These are phyloP conservation scores for Athelia sp. DNA, from an alignment of 1,284 basidiomycete species.

Conservation along the genomic window DNA sequence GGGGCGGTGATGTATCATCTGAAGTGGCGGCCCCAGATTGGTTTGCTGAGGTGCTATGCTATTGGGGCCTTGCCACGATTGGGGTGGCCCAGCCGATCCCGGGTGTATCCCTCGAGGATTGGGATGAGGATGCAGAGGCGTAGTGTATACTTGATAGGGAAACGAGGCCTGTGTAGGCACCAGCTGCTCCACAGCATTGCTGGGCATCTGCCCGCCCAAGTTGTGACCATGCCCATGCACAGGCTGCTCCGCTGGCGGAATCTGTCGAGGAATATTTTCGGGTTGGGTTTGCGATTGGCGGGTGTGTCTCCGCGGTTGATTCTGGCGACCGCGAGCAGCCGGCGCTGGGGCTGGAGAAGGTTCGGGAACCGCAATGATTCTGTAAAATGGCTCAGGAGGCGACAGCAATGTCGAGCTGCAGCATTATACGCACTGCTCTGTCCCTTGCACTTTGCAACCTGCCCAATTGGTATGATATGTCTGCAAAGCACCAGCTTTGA, in stretches of 20 bases:
- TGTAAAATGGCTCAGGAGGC: not conserved
- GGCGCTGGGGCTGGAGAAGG: not conserved
- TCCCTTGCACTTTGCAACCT: slow-evolving; percentile 73
- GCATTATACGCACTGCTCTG: slow-evolving; percentile 50
- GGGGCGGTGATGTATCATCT: slow-evolving; percentile 43
- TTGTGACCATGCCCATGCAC: slow-evolving; percentile 24
- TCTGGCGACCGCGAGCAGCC: not conserved
- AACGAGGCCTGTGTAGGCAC: slow-evolving; percentile 34
- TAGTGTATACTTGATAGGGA: slow-evolving; percentile 41
- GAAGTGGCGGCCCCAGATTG: slow-evolving; percentile 44
- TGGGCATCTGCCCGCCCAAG: slow-evolving; percentile 14
- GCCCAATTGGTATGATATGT: slow-evolving; percentile 73
- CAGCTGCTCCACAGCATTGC: slow-evolving; percentile 24
- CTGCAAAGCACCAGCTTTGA: slow-evolving; percentile 59
- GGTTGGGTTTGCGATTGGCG: not conserved
- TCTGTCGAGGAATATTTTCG: not conserved
- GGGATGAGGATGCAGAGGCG: slow-evolving; percentile 36
- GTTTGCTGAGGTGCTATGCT: slow-evolving; percentile 62
- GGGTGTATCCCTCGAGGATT: slow-evolving; percentile 40
- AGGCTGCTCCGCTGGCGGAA: not conserved
- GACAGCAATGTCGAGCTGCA: not conserved
- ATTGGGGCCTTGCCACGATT: slow-evolving; percentile 56
- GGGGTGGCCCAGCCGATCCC: slow-evolving; percentile 40
- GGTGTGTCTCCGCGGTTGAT: slow-evolving; percentile 4
- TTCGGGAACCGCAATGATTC: not conserved